Conservation (phyloP, 129 eudicot genomes). For the Flaveria linearis region DNA sequence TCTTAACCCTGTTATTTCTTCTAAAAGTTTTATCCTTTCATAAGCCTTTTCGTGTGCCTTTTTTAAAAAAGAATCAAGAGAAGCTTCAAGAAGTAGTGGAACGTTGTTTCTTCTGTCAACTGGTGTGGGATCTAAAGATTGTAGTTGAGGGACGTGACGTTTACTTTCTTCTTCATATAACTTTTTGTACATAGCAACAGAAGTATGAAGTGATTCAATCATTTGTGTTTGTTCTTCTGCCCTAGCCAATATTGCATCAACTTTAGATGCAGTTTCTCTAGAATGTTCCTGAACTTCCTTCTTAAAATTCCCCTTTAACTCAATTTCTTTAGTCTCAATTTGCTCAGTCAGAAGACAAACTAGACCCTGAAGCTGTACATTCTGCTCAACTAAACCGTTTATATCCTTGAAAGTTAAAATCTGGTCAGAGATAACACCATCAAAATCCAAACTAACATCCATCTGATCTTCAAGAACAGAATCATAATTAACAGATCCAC, state of each 20-base stretch:
- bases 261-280: constrained; percentile 71
- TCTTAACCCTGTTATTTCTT: constrained; percentile 60
- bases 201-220: constrained; percentile 89
- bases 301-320: constrained; percentile 70
- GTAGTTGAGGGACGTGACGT: constrained; percentile 41
- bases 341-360: constrained; percentile 80
- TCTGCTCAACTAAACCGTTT: constrained; percentile 90
- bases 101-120: constrained; percentile 46
- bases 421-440: constrained; percentile 52
- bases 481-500: constrained; percentile 38
- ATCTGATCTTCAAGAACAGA: constrained; percentile 29
- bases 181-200: constrained; percentile 87
- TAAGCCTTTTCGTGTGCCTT: constrained; percentile 57
- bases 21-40: constrained; percentile 58
- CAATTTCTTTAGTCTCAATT: constrained; percentile 60
- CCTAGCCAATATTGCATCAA: constrained; percentile 67
- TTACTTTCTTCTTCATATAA: constrained; percentile 83
- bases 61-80: constrained; percentile 51
- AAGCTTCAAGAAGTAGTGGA: constrained; percentile 46
- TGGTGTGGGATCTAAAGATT: constrained; percentile 35
- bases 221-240: constrained; percentile 86
- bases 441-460: constrained; percentile 39
- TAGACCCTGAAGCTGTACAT: constrained; percentile 77
- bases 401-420: constrained; percentile 78
- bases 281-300: constrained; percentile 59